Base-by-base conservation (phyloP, 2,329 filamentous ascomycete species). In the Exophiala viscosa region DNA sequence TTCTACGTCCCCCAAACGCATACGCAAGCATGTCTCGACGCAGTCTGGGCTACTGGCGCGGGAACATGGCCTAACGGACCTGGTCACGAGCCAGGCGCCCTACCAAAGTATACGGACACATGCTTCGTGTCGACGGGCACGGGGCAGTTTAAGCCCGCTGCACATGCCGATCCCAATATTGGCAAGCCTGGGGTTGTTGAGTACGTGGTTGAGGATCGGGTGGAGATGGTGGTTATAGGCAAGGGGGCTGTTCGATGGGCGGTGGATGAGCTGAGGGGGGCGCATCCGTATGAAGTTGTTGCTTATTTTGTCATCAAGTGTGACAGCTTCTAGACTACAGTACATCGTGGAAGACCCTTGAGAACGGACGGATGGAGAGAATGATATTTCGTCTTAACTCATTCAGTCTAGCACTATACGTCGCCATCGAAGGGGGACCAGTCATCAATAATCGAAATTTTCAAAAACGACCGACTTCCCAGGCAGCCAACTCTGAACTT, bases 361-460 rank as follows among this genome's bases (percentile, higher is more conserved):
- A 33, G 32, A 13, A 33, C 32, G n/a, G n/a, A n/a, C n/a, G n/a
- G n/a, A n/a, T n/a, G n/a, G n/a, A n/a, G n/a, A n/a, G n/a, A n/a
- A n/a, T n/a, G n/a, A n/a, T n/a, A n/a, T n/a, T n/a, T n/a, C n/a
- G n/a, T n/a, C n/a, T n/a, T n/a, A n/a, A n/a, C n/a, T n/a, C n/a
- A n/a, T n/a, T n/a, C n/a, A n/a, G n/a, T n/a, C n/a, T n/a, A n/a
- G n/a, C n/a, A n/a, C n/a, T n/a, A n/a, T n/a, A n/a, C n/a, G n/a
- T n/a, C n/a, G n/a, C n/a, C n/a, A n/a, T n/a, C n/a, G n/a, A n/a
- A n/a, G n/a, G n/a, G n/a, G 23, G 23, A 28, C 5, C 23, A 7
- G 5, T 7, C 23, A 28, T 70, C 58, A 85, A 62, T 85, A 85
- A 32, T 75, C 73, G 66, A 86, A 86, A 61, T 82, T 81, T 66